A percentile compares a stretch with the other conserved stretches of the same genome.
Conservation (phyloP, 352 stramenopile genomes). For the Phytophthora tubulina region DNA sequence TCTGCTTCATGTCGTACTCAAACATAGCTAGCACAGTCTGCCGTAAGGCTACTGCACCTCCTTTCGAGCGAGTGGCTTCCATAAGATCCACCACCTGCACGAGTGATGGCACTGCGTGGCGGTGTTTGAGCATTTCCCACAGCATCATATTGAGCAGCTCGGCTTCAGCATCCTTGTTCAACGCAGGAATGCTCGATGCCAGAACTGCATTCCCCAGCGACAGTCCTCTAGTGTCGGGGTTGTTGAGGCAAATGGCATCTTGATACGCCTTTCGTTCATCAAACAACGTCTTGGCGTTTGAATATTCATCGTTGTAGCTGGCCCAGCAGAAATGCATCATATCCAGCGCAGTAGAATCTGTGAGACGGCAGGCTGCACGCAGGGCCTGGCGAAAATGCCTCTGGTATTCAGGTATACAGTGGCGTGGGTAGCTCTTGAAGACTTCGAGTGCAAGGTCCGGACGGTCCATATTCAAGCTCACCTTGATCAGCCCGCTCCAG, state of each 20-base stretch:
- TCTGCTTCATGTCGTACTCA: constrained; percentile 42
- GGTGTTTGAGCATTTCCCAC: constrained; percentile 63
- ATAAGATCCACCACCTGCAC: constrained; percentile 54
- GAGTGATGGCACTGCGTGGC: constrained; percentile 42
- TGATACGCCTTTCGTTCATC: constrained; percentile 36
- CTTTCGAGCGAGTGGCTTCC: constrained; percentile 42
- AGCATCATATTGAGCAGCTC: constrained; percentile 59
- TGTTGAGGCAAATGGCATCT: constrained; percentile 29
- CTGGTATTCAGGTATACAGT: constrained; percentile 54
- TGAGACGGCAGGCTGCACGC: constrained; percentile 40
- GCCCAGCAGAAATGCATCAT: constrained; percentile 57
- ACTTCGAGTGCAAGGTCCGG: constrained; percentile 48
- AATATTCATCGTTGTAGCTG: constrained; percentile 29
- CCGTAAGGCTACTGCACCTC: constrained; percentile 46
- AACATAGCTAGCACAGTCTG: constrained; percentile 43
- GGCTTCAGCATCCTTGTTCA: constrained; percentile 37
- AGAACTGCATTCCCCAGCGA: constrained; percentile 17
- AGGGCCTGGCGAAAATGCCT: constrained; percentile 52
- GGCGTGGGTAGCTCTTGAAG: constrained; percentile 50
- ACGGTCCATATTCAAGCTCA: constrained; percentile 50
- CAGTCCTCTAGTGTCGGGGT: constrained; percentile 18
- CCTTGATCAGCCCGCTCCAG: constrained; percentile 60
- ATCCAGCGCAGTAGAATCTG: constrained; percentile 44
- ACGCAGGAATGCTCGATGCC: constrained; percentile 14
- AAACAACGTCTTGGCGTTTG: constrained; percentile 20